Evolutionary conservation across 495 filamentous ascomycete species (phyloP), one percentile per base, ranked within the genome.

Genomic region (Tuber indicum): DNA sequence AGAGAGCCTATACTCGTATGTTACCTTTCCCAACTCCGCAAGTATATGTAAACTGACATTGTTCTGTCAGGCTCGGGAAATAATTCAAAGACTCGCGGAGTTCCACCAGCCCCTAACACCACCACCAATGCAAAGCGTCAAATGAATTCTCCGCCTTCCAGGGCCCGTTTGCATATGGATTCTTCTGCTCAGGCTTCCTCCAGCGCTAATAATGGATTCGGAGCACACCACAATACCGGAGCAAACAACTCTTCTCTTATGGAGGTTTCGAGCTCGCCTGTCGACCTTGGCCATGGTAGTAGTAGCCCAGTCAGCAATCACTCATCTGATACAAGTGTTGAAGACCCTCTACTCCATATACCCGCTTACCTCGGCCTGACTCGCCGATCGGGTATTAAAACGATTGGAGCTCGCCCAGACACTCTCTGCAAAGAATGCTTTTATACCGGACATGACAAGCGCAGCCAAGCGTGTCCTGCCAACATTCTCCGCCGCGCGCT

Each of bases 391-490:
- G 58, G 58, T 66, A 66, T 66, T 19, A 80, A 66, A 44, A 23
- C 76, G 23, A 72, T 80, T 66, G 78, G 78, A 17, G 76, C 71
- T 52, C 74, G 74, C 7, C 49, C 26, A 12, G 77, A 80, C 52
- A 80, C 66, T 43, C 66, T 80, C 69, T 80, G 78, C n/a, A 80
- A 80, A 72, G 66, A 43, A 43, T 80, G 78, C 23, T n/a, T 80
- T 43, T 78, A 80, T 10, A 79, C 79, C 69, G 78, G 78, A 17
- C 78, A 80, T 23, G 78, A 80, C 52, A 73, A 74, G 8, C 74
- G 78, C 70, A 80, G 71, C 43, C 74, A 75, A 44, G 75, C 77
- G 26, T 80, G 78, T 36, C 70, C 75, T 9, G 71, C 76, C n/a
- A 76, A 76, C 45, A 44, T 80, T 0, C 66, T 80, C 10, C 58